These are phyloP conservation scores for Cyphellophora attinorum DNA, from an alignment of 2,329 filamentous ascomycete genomes.

Conservation along the genomic window DNA sequence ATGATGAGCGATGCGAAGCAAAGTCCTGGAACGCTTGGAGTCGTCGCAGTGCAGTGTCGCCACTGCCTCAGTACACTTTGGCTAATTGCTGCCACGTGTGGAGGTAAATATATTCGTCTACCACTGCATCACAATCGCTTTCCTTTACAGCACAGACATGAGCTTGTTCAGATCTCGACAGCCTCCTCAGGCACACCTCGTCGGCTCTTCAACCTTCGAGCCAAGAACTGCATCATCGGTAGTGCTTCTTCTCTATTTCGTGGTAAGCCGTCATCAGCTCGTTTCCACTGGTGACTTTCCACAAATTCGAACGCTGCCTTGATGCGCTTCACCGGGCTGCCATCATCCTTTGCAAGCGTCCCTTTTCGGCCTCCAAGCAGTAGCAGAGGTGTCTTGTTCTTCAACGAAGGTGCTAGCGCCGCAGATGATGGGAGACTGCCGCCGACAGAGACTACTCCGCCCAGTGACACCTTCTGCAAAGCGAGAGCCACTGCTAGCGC, in stretches of 20 bases:
- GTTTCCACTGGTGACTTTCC: conserved; percentile 59
- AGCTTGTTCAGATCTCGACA: conserved; percentile 30
- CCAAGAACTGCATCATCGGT: conserved; percentile 74
- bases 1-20: no score
- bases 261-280: conserved; percentile 73
- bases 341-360: conserved; percentile 43
- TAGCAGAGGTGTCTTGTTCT: conserved; percentile 31
- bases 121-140: no score
- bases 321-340: conserved; percentile 53
- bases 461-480: conserved; percentile 20
- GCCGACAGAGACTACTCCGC: conserved; percentile 33
- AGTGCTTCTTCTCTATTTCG: conserved; percentile 72
- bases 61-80: no score
- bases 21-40: no score
- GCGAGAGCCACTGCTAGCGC: conserved; percentile 46
- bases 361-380: conserved; percentile 29
- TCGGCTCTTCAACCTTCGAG: conserved; percentile 31
- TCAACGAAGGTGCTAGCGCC: conserved; percentile 18
- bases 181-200: conserved; percentile 36
- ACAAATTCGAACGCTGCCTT: conserved; percentile 59
- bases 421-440: conserved; percentile 28
- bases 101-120: no score
- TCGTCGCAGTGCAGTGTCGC: no score
- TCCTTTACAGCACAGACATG: no score
- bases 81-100: no score